phyloP scores from a whole-genome alignment of 2,329 filamentous ascomycete species.

The Pochonia chlamydosporia region DNA sequence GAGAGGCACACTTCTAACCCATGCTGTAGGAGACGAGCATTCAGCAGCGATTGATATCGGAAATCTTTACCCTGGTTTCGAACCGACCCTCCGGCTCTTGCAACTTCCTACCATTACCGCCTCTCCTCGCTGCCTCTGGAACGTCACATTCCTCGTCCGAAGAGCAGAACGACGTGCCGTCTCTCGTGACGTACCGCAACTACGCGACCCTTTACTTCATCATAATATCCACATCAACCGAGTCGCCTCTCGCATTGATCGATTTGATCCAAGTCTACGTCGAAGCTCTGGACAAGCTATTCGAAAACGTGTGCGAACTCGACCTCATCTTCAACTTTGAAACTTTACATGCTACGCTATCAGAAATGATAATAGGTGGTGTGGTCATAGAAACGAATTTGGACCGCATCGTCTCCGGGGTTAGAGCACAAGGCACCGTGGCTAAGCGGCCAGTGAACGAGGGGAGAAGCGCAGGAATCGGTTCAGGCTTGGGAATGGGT shows the following conservation, averaged over 20 bases:
- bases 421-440: slow-evolving; percentile 69
- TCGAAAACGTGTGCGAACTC: slow-evolving; percentile 97
- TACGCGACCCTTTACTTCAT: slow-evolving; percentile 99
- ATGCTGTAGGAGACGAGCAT: slow-evolving; percentile 79
- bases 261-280: slow-evolving; percentile 98
- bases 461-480: slow-evolving; percentile 40
- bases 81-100: slow-evolving; percentile 88
- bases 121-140: slow-evolving; percentile 57
- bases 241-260: slow-evolving; percentile 89
- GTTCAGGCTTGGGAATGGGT: slow-evolving; percentile 49
- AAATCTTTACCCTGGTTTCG: slow-evolving; percentile 94
- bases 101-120: slow-evolving; percentile 85
- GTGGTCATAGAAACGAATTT: slow-evolving; percentile 90
- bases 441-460: slow-evolving; percentile 77
- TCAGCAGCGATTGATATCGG: slow-evolving; percentile 91
- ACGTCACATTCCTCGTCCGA: slow-evolving; percentile 59
- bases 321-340: slow-evolving; percentile 99
- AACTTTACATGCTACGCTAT: slow-evolving; percentile 83
- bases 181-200: slow-evolving; percentile 94
- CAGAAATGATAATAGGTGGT: slow-evolving; percentile 92
- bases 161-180: slow-evolving; percentile 81
- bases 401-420: slow-evolving; percentile 81
- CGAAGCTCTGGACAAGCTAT: slow-evolving; percentile 87
- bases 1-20: background rate
- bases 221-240: slow-evolving; percentile 91